phyloP scores from a whole-genome alignment of 2,329 filamentous ascomycete genomes.

The Sporothrix brunneoviolacea region DNA sequence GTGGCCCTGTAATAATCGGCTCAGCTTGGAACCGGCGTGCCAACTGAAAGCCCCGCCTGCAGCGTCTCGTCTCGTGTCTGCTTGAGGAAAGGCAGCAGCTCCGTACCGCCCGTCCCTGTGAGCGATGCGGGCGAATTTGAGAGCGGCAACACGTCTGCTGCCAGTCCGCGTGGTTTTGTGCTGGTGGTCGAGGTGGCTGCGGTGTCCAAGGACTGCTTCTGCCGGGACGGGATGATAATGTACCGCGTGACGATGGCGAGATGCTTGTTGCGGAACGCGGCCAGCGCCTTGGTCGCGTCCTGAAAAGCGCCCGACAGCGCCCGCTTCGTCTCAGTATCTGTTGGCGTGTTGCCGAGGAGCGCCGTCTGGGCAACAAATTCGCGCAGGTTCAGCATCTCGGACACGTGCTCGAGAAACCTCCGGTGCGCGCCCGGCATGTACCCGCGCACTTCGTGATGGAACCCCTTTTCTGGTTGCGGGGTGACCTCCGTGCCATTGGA shows the following conservation, averaged over 20 bases:
- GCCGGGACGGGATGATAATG: slow-evolving; percentile 77
- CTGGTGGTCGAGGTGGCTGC: too few relatives aligned
- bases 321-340: slow-evolving; percentile 22
- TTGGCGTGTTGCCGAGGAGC: slow-evolving; percentile 32
- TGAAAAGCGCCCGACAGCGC: slow-evolving; percentile 50
- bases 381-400: slow-evolving; percentile 58
- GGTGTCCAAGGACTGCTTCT: too few relatives aligned
- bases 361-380: slow-evolving; percentile 32
- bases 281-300: slow-evolving; percentile 61
- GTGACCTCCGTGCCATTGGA: slow-evolving; percentile 30
- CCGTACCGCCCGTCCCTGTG: slow-evolving; percentile 81
- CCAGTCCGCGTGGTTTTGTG: slow-evolving; percentile 33
- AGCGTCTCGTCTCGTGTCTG: slow-evolving; percentile 79
- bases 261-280: slow-evolving; percentile 76
- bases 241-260: slow-evolving; percentile 94
- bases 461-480: slow-evolving; percentile 44
- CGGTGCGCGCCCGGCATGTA: slow-evolving; percentile 96
- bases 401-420: slow-evolving; percentile 75
- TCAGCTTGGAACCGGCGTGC: too few relatives aligned
- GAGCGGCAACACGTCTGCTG: slow-evolving; percentile 31
- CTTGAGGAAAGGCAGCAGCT: slow-evolving; percentile 81
- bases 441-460: slow-evolving; percentile 72
- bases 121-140: slow-evolving; percentile 31
- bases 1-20: too few relatives aligned
- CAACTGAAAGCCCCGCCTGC: background rate